A percentile compares a stretch with the other conserved stretches of the same genome.
Conservation (phyloP, 306 rosid species). For the Prunus salicina region DNA sequence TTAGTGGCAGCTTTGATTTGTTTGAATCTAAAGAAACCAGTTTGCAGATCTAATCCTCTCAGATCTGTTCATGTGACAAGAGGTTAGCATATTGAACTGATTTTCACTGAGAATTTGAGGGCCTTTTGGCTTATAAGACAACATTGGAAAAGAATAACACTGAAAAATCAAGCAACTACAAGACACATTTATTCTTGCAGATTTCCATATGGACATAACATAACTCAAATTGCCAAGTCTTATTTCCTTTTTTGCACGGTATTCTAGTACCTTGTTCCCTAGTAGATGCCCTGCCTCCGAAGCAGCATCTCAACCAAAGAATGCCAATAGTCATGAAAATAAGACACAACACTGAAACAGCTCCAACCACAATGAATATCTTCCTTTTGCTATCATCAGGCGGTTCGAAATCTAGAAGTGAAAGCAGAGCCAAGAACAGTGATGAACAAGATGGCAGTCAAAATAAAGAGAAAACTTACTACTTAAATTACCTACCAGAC, state of each 20-base stretch:
- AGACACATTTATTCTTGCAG: neutral
- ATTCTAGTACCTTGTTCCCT: conserved; percentile 21
- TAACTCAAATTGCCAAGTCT: neutral
- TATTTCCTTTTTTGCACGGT: neutral
- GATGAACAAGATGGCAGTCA: neutral
- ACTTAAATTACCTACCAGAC: conserved; percentile 44
- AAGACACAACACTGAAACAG: neutral
- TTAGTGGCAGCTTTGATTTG: conserved; percentile 33
- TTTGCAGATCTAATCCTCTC: conserved; percentile 29
- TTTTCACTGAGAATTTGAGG: neutral
- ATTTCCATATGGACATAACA: too few relatives aligned
- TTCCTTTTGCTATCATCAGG: neutral
- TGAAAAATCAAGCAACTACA: neutral
- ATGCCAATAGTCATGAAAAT: neutral
- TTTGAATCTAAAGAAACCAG: conserved; percentile 36
- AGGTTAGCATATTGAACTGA: neutral
- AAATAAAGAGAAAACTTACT: neutral
- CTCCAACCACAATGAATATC: conserved; percentile 5
- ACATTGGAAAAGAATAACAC: neutral
- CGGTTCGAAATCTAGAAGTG: conserved; percentile 20
- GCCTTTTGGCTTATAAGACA: neutral
- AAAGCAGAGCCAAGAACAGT: neutral
- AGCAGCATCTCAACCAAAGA: conserved; percentile 18
- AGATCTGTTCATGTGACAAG: conserved; percentile 24
- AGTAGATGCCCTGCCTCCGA: neutral